These are phyloP conservation scores for Triticum monococcum DNA, from an alignment of 176 grass and related monocot genomes.

Conservation along the genomic window DNA sequence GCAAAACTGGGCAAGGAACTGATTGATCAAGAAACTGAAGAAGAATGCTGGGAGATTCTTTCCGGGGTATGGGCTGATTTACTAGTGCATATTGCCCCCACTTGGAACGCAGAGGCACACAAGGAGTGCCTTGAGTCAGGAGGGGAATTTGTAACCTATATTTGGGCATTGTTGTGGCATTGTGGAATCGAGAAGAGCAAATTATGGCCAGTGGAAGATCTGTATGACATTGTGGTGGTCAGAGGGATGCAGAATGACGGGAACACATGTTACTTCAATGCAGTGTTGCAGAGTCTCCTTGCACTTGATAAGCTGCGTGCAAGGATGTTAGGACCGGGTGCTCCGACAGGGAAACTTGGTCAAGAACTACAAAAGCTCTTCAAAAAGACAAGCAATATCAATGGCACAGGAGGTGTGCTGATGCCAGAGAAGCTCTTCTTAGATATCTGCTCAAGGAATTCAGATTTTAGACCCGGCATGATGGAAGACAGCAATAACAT, in stretches of 20 bases:
- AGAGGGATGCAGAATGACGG: constrained; percentile 73
- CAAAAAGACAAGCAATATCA: constrained; percentile 31
- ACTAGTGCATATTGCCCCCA: constrained; percentile 26
- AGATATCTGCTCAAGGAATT: constrained; percentile 59
- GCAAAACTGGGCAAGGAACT: not conserved
- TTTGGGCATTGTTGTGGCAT: constrained; percentile 35
- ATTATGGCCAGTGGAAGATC: not conserved
- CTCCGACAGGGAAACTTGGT: constrained; percentile 43
- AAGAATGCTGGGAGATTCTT: not conserved
- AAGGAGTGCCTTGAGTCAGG: constrained; percentile 5
- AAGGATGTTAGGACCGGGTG: constrained; percentile 46
- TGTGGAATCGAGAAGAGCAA: constrained; percentile 10
- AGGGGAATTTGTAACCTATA: constrained; percentile 28
- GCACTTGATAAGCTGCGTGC: constrained; percentile 58
- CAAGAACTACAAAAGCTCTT: constrained; percentile 67
- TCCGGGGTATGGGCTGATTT: constrained; percentile 34
- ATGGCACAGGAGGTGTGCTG: constrained; percentile 44
- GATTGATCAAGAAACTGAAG: not conserved
- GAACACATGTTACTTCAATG: constrained; percentile 92
- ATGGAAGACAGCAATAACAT: constrained; percentile 92
- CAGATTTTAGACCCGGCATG: constrained; percentile 64
- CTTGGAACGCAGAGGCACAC: constrained; percentile 17
- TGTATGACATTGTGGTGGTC: not conserved
- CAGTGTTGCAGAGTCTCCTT: constrained; percentile 73
- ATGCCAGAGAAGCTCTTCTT: constrained; percentile 71